A percentile compares a stretch with the other conserved stretches of the same genome.
These are phyloP conservation scores for Fusarium sp. DNA, from an alignment of 2,329 filamentous ascomycete genomes.

Conservation along the genomic window DNA sequence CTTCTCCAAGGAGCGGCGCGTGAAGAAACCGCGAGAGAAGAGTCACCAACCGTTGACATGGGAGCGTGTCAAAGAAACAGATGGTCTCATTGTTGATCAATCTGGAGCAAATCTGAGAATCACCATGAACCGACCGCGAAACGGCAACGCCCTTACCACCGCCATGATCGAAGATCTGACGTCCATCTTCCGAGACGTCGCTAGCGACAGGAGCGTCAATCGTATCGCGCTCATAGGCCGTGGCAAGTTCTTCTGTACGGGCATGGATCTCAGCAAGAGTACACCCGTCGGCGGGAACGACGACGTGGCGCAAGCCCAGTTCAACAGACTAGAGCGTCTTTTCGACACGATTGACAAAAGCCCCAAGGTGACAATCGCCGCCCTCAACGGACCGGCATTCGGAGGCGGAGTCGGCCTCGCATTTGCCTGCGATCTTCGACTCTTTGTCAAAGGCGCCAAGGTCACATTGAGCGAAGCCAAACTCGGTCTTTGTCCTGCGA, in stretches of 20 bases:
- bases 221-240: not conserved
- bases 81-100: not conserved
- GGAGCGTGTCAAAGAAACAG: not conserved
- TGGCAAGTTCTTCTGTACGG: not conserved
- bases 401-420: slow-evolving; percentile 57
- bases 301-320: slow-evolving; percentile 15
- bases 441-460: slow-evolving; percentile 28
- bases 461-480: slow-evolving; percentile 54
- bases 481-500: slow-evolving; percentile 50
- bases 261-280: not conserved
- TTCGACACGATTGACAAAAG: slow-evolving; percentile 51
- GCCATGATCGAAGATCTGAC: not conserved
- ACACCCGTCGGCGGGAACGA: slow-evolving; percentile 7
- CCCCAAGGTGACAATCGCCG: slow-evolving; percentile 54
- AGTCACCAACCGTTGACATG: not conserved
- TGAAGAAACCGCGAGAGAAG: not conserved
- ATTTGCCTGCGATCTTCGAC: slow-evolving; percentile 54
- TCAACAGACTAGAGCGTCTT: slow-evolving; percentile 41
- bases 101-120: not conserved
- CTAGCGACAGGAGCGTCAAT: not conserved
- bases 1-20: slow-evolving; percentile 19
- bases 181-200: not conserved
- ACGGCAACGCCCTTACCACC: not conserved
- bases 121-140: not conserved
- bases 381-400: slow-evolving; percentile 54